Evolutionary conservation across 345 rosid genomes (phyloP), one percentile per base, ranked within the genome.

Genomic region (Salix udensis): DNA sequence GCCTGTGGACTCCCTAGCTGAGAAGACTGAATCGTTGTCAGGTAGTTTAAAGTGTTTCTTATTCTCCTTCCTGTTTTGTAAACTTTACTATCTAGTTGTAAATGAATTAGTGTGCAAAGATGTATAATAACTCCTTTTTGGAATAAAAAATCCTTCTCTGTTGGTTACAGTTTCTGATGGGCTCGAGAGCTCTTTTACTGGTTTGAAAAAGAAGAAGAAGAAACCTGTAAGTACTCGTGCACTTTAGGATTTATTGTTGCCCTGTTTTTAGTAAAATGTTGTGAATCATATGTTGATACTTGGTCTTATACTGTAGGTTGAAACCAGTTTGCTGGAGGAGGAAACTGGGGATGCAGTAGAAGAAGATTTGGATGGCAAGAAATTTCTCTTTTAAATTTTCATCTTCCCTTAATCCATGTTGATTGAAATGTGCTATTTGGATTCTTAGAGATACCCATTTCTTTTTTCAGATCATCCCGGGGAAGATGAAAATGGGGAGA

Each of bases 201-300:
- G 97, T 67, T 55, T 91, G 87, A 95, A 95, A 83, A 95, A 95
- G 88, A 95, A 95, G 91, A 96, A 96, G 82, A 96, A 93, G 91
- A 95, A 93, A 78, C 93, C 86, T 0, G 99, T 93, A 74, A 89
- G 96, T 87, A 16, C 39, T n/a, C 61, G 65, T 30, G 67, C 64
- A 11, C 34, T 53, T 76, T 62, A 26, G 72, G 13, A 11, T 37
- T 15, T 36, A 48, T 64, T 37, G 21, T 65, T 62, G n/a, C 23
- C 36, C 39, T 19, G 34, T 31, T 23, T 8, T 16, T 3, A 26
- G 10, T 58, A 46, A 13, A 62, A 48, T 36, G 50, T 12, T 68
- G 19, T 68, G 19, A 68, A 66, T 58, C 62, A 21, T 58, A 11
- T n/a, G 26, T n/a, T 58, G 44, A 34, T 65, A 31, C 36, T 73